Conservation (phyloP, 345 rosid genomes). For the Salix brachista region DNA sequence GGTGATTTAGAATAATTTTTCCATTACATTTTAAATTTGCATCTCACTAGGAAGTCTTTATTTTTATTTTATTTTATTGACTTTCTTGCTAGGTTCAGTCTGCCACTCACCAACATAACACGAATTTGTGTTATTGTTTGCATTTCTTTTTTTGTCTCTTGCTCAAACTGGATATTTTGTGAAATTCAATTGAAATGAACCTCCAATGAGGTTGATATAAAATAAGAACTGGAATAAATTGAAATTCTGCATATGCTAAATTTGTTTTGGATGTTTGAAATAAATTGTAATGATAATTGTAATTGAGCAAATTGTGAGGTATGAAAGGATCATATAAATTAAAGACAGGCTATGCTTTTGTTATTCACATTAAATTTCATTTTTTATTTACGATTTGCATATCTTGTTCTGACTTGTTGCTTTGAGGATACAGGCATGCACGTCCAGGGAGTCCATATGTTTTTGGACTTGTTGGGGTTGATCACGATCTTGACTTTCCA, state of each 20-base stretch:
- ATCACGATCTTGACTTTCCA: constrained; percentile 97
- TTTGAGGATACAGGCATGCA: constrained; percentile 74
- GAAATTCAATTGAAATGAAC: too few relatives aligned
- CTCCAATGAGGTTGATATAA: too few relatives aligned
- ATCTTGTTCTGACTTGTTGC: constrained; percentile 37
- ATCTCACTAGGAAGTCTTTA: not conserved
- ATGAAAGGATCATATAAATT: not conserved
- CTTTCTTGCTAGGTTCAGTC: not conserved
- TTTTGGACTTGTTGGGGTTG: constrained; percentile 92
- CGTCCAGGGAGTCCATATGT: constrained; percentile 99
- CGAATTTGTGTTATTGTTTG: too few relatives aligned
- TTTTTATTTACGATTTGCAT: not conserved
- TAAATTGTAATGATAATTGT: not conserved
- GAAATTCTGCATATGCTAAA: too few relatives aligned
- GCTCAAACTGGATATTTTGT: too few relatives aligned
- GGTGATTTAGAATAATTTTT: not conserved
- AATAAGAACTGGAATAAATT: too few relatives aligned
- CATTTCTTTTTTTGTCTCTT: too few relatives aligned
- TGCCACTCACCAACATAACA: too few relatives aligned
- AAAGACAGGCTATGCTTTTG: not conserved
- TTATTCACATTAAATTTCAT: not conserved
- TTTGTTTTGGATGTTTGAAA: not conserved
- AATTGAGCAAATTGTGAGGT: not conserved
- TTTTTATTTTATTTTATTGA: too few relatives aligned
- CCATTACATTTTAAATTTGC: not conserved